Percentiles rank a stretch among this genome's conserved stretches.
These are phyloP conservation scores for Sugiyamaella castrensis DNA, from an alignment of 1,139 yeast genomes.

Conservation along the genomic window DNA sequence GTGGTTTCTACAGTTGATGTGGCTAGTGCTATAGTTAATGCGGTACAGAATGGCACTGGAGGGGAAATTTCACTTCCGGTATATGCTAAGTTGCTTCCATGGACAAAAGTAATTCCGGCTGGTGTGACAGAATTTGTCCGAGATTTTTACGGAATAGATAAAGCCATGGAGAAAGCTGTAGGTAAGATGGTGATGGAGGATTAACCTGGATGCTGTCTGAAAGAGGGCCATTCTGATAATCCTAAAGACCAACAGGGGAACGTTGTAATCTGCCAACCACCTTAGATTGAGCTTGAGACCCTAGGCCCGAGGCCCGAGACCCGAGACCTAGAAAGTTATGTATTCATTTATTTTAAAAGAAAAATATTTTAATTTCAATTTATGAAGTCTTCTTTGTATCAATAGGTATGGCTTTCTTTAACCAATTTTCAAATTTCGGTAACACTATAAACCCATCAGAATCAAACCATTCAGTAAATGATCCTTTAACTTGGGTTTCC, in stretches of 20 bases:
- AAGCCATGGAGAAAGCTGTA: slow-evolving; percentile 26
- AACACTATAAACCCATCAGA: slow-evolving; percentile 30
- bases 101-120: slow-evolving; percentile 70
- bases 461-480: slow-evolving; percentile 32
- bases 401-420: slow-evolving; percentile 10
- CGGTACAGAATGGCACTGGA: slow-evolving; percentile 57
- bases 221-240: too few relatives aligned
- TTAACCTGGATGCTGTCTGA: background rate
- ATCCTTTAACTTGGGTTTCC: slow-evolving; percentile 12
- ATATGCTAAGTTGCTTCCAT: slow-evolving; percentile 66
- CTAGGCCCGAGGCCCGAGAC: slow-evolving; percentile 1
- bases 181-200: background rate
- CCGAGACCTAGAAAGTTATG: background rate
- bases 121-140: slow-evolving; percentile 57
- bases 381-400: slow-evolving; percentile 15
- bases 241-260: too few relatives aligned
- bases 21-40: slow-evolving; percentile 53
- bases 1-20: slow-evolving; percentile 62
- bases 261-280: too few relatives aligned
- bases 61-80: slow-evolving; percentile 71
- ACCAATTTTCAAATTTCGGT: slow-evolving; percentile 22
- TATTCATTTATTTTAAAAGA: background rate
- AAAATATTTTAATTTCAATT: background rate
- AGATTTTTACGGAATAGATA: slow-evolving; percentile 59
- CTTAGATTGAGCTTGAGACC: too few relatives aligned